Evolutionary conservation across 2,329 filamentous ascomycete species (phyloP).

Genomic region (Orbilia quercus): DNA sequence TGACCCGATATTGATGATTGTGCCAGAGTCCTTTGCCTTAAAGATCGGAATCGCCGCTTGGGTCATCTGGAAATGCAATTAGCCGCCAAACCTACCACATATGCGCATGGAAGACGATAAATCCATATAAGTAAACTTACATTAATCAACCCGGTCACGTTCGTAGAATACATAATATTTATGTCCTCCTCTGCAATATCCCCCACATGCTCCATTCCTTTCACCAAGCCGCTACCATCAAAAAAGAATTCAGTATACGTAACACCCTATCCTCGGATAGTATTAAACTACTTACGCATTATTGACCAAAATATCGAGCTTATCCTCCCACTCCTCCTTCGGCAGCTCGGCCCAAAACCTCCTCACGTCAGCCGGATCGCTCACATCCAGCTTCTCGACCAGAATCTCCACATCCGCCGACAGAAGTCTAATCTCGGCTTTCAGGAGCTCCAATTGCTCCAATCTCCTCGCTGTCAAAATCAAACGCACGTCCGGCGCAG

Average conservation of each 20-base stretch:
- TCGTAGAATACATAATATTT: conserved; percentile 87
- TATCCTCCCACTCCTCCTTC: conserved; percentile 81
- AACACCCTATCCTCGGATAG: not conserved
- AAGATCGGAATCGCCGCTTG: conserved; percentile 88
- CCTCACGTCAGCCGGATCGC: conserved; percentile 78
- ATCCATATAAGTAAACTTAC: conserved; percentile 33
- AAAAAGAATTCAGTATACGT: too few species aligned
- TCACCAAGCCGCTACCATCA: conserved; percentile 78
- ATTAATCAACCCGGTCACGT: conserved; percentile 93
- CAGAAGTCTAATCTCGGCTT: conserved; percentile 78
- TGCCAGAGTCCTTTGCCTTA: conserved; percentile 70
- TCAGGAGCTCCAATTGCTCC: conserved; percentile 80
- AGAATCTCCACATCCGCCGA: conserved; percentile 83
- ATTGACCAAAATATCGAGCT: conserved; percentile 88
- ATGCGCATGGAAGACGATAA: not conserved
- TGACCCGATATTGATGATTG: conserved; percentile 93
- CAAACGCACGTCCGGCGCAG: conserved; percentile 82
- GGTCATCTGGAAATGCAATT: conserved; percentile 71
- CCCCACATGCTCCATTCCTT: conserved; percentile 85
- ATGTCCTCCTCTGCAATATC: conserved; percentile 85
- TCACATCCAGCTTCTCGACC: conserved; percentile 86
- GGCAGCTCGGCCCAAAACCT: conserved; percentile 75
- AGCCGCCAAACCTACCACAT: not conserved
- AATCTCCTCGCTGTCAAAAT: conserved; percentile 88
- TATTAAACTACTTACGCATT: conserved; percentile 78